Conservation (phyloP, 2,329 filamentous ascomycete genomes). For the Alternaria arbusti region DNA sequence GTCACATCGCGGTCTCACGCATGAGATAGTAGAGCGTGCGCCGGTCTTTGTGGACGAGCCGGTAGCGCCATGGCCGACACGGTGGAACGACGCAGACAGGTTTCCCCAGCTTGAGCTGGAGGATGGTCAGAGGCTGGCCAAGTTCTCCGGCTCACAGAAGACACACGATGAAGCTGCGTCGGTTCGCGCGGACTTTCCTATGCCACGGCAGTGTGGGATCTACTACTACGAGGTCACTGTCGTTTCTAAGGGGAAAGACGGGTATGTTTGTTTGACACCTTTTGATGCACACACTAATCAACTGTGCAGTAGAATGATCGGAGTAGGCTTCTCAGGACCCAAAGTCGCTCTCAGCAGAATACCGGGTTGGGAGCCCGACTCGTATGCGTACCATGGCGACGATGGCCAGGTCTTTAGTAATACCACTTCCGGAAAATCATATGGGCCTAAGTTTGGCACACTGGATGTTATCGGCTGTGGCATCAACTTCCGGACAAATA, state of each 20-base stretch:
- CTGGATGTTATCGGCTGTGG: slow-evolving; percentile 69
- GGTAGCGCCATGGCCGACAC: slow-evolving; percentile 75
- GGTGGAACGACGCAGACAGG: slow-evolving; percentile 84
- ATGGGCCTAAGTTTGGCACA: slow-evolving; percentile 65
- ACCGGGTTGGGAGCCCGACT: slow-evolving; percentile 70
- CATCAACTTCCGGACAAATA: slow-evolving; percentile 67
- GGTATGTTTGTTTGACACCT: slow-evolving; percentile 57
- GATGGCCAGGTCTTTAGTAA: slow-evolving; percentile 69
- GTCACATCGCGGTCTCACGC: slow-evolving; percentile 77
- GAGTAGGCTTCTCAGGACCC: slow-evolving; percentile 65
- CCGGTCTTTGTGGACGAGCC: slow-evolving; percentile 65
- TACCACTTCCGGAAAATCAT: slow-evolving; percentile 62
- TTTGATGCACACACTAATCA: slow-evolving; percentile 24
- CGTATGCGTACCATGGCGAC: slow-evolving; percentile 71
- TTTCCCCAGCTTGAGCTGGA: slow-evolving; percentile 75
- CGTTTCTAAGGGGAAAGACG: slow-evolving; percentile 70
- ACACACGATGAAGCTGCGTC: slow-evolving; percentile 77
- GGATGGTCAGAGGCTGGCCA: slow-evolving; percentile 74
- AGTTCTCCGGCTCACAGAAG: slow-evolving; percentile 62
- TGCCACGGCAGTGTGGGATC: slow-evolving; percentile 88
- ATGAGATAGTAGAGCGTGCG: slow-evolving; percentile 82
- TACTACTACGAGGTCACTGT: slow-evolving; percentile 89
- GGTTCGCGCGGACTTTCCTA: slow-evolving; percentile 81
- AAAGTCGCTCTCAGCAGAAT: slow-evolving; percentile 66
- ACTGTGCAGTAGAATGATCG: slow-evolving; percentile 52